A percentile compares a stretch with the other conserved stretches of the same genome.
Evolutionary conservation across 495 filamentous ascomycete genomes (phyloP).

Genomic region (Durotheca rogersii): DNA sequence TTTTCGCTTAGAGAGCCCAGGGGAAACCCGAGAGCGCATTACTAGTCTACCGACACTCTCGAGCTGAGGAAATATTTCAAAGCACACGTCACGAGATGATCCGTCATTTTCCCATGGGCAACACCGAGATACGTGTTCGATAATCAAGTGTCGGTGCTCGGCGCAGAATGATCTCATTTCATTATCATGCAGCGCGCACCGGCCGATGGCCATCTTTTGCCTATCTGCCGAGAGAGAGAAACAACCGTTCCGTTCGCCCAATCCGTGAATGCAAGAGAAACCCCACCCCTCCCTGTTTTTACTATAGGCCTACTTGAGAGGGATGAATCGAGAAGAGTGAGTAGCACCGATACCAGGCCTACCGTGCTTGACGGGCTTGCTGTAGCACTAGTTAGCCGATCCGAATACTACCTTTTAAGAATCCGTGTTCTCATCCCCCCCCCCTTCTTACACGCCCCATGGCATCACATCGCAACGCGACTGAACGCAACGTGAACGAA

Average conservation of each 20-base stretch:
- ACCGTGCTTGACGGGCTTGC: slow-evolving; percentile 99
- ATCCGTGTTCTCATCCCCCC: no score
- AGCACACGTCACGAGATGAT: neutral
- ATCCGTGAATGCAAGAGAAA: slow-evolving; percentile 33
- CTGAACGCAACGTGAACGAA: no score
- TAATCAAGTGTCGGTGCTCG: slow-evolving; percentile 7
- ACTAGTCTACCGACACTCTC: no score
- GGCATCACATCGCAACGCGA: no score
- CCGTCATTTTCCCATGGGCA: no score
- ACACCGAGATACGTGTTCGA: no score
- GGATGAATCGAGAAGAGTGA: slow-evolving; percentile 80
- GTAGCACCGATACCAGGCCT: slow-evolving; percentile 99
- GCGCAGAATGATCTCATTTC: slow-evolving; percentile 29
- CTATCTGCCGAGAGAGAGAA: slow-evolving; percentile 33
- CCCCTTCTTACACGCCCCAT: no score
- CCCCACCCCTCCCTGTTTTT: slow-evolving; percentile 28
- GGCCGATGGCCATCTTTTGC: slow-evolving; percentile 31
- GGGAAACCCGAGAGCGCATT: no score
- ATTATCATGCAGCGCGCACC: slow-evolving; percentile 30
- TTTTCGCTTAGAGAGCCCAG: no score
- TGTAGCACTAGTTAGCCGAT: slow-evolving; percentile 51
- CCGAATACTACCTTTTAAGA: no score
- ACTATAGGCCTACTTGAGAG: slow-evolving; percentile 20
- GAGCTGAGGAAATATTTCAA: neutral
- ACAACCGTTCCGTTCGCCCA: slow-evolving; percentile 35